Percentiles rank a stretch among this genome's conserved stretches.
These are phyloP conservation scores for Termitomyces sp. DNA, from an alignment of 768 basidiomycete species.

Conservation along the genomic window DNA sequence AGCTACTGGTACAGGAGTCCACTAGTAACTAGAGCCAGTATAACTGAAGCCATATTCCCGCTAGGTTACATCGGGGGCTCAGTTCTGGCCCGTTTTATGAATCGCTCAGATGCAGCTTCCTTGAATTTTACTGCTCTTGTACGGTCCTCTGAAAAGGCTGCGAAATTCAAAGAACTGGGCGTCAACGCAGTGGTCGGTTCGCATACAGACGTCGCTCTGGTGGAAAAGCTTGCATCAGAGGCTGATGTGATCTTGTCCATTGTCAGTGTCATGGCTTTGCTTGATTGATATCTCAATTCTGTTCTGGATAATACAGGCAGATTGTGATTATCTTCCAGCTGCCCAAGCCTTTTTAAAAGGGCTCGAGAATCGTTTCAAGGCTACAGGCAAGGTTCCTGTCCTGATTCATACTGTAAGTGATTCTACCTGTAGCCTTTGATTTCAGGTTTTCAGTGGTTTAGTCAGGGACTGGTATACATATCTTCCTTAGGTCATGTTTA, in stretches of 20 bases:
- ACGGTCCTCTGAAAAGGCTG: constrained; percentile 39
- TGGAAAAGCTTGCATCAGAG: constrained; percentile 38
- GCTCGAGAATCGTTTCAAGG: constrained; percentile 38
- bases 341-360: constrained; percentile 46
- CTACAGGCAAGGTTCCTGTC: constrained; percentile 36
- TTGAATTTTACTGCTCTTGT: constrained; percentile 42
- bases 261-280: background rate
- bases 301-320: constrained; percentile 20
- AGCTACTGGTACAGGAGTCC: constrained; percentile 7
- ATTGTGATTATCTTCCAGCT: constrained; percentile 40
- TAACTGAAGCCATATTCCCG: background rate
- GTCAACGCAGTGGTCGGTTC: constrained; percentile 40
- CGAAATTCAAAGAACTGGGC: constrained; percentile 32
- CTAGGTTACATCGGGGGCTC: constrained; percentile 47
- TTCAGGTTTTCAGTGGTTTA: constrained; percentile 12
- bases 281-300: background rate
- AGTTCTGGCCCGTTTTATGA: constrained; percentile 38
- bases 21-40: too few species aligned
- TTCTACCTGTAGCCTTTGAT: background rate
- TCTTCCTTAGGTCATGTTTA: background rate
- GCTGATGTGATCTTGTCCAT: constrained; percentile 22
- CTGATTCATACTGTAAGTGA: constrained; percentile 59
- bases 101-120: constrained; percentile 26
- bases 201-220: constrained; percentile 32
- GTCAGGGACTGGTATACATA: constrained; percentile 45